A percentile compares a stretch with the other conserved stretches of the same genome.
Conservation (phyloP, 345 rosid species). For the Garcia nutans region DNA sequence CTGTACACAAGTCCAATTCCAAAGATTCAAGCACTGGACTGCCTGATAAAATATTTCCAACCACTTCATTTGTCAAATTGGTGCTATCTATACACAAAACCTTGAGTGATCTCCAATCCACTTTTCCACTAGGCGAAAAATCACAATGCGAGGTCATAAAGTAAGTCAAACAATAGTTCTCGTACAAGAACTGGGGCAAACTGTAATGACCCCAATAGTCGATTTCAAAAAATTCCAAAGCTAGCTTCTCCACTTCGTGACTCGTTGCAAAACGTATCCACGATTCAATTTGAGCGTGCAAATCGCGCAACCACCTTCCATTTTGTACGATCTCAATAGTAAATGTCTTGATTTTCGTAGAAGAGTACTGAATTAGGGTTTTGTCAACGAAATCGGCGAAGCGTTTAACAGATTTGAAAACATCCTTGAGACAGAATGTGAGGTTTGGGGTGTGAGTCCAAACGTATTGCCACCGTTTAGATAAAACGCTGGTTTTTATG, state of each 20-base stretch:
- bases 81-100: too few relatives aligned
- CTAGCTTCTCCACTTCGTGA: too few relatives aligned
- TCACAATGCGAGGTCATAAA: too few relatives aligned
- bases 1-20: not conserved
- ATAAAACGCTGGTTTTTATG: conserved; percentile 15
- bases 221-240: too few relatives aligned
- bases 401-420: not conserved
- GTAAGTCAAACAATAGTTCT: too few relatives aligned
- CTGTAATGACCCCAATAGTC: too few relatives aligned
- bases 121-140: too few relatives aligned
- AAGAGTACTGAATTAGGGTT: not conserved
- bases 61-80: not conserved
- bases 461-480: conserved; percentile 4
- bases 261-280: not conserved
- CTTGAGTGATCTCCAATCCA: not conserved
- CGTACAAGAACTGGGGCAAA: too few relatives aligned
- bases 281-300: too few relatives aligned
- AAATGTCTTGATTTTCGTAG: not conserved
- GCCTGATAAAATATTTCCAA: not conserved
- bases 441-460: conserved; percentile 18
- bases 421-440: not conserved
- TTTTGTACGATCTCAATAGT: too few relatives aligned
- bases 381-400: not conserved
- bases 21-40: not conserved
- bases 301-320: too few relatives aligned